Evolutionary conservation across 257 asterid genomes (phyloP), one percentile per base, ranked within the genome.

Genomic region (Solanum paucissectum): DNA sequence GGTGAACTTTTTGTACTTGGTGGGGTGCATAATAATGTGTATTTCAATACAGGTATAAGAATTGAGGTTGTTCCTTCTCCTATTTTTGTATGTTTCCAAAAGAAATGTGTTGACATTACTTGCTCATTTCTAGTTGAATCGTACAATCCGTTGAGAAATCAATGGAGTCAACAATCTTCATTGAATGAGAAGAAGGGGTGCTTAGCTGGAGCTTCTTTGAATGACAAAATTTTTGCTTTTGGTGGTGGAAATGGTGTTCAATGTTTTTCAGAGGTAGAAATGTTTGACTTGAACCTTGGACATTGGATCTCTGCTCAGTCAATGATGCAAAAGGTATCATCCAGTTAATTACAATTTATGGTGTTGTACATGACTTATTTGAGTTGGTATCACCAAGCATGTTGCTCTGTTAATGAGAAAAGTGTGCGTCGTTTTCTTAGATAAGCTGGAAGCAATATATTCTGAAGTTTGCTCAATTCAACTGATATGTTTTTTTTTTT

Each of bases 241-340:
- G 98, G 98, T 40, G 98, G 98, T 32, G 95, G 94, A 84, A 87
- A 92, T 91, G 94, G 95, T 68, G 91, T 21, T 75, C 92, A 92
- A 7, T 92, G 94, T 85, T 91, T 90, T 85, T 89, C 98, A 2
- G 95, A 95, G 85, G 98, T 95, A 83, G 98, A 95, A 86, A 64
- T 93, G 90, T 90, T 93, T 73, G 94, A 94, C 85, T 18, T 49
- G 40, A 87, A 88, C 87, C 33, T 40, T 69, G 98, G 97, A 66
- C 92, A 88, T 86, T 95, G 98, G 98, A 88, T 93, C 32, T 69
- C 37, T 73, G 52, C 90, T 36, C 93, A 83, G 90, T 55, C 97
- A 52, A 93, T 95, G 98, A 89, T 88, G 83, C 90, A 94, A 83
- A 93, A 92, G 98, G 98, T 95, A 87, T 71, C 83, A 71, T 14